These are phyloP conservation scores for Didymella segeticola DNA, from an alignment of 2,329 filamentous ascomycete genomes.

Conservation along the genomic window DNA sequence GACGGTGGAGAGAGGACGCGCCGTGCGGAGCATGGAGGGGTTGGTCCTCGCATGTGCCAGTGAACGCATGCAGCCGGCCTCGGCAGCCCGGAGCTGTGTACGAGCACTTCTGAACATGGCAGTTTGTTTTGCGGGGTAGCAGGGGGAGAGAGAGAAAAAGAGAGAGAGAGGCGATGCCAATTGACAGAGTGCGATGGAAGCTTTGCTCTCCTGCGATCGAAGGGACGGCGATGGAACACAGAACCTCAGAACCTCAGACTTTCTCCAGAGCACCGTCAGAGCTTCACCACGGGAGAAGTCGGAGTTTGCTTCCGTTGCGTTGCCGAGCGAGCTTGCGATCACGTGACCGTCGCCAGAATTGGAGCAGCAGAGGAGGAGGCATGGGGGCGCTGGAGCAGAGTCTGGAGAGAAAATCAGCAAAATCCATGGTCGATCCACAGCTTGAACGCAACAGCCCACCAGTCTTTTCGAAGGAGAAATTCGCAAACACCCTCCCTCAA, in stretches of 20 bases:
- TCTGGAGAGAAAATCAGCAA: background rate
- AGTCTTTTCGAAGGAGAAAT: too few species aligned
- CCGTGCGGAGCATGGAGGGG: conserved; percentile 39
- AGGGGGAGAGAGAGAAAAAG: conserved; percentile 1
- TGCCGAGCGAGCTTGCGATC: background rate
- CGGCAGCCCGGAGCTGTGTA: conserved; percentile 43
- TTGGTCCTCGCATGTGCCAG: conserved; percentile 45
- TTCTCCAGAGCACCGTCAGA: conserved; percentile 9
- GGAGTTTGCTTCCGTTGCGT: background rate
- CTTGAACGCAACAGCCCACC: too few species aligned
- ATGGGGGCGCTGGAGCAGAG: too few species aligned
- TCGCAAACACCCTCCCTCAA: too few species aligned
- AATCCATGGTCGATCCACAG: too few species aligned
- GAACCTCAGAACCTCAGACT: conserved; percentile 14
- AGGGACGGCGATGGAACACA: conserved; percentile 4
- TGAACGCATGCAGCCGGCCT: conserved; percentile 42
- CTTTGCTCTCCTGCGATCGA: conserved; percentile 7
- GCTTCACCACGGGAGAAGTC: conserved; percentile 11
- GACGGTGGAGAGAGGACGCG: conserved; percentile 38
- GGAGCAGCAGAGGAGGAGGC: too few species aligned
- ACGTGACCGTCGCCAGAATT: background rate
- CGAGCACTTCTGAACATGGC: conserved; percentile 46
- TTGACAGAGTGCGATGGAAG: conserved; percentile 13
- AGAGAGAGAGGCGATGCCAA: conserved; percentile 11
- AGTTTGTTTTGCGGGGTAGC: conserved; percentile 16